Evolutionary conservation across 805 yeast genomes (phyloP), one percentile per base, ranked within the genome.

Genomic region (Schwanniomyces vanrijiae): DNA sequence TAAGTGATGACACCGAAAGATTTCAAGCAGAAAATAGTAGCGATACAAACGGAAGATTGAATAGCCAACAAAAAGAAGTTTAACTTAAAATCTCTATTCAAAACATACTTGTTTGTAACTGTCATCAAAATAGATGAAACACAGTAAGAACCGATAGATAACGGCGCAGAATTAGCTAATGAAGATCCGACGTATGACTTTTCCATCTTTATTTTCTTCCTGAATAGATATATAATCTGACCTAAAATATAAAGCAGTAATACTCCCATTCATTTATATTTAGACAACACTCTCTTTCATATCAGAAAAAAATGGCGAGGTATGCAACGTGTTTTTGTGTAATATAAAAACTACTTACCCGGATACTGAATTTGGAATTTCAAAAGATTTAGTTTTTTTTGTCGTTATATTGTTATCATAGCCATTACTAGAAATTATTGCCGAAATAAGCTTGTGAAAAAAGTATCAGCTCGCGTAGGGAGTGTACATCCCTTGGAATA

Each of bases 51-150:
- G 46, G 82, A 68, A 26, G 92, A 81, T 76, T 94, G 99, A 37
- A 90, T 84, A 37, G 96, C 95, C 66, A 94, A 76, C 62, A 92
- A 77, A 60, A 94, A 84, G 64, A 90, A 90, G 77, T 90, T 90
- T 80, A 94, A 81, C 65, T 85, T 78, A 65, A 87, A 82, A 24
- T 78, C 72, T 24, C 87, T 90, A 20, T 88, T 80, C 49, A 94
- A 86, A 49, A 94, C 98, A 64, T 84, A 92, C 73, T 94, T 94
- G 80, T 94, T 94, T 50, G 98, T 91, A 52, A 91, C 90, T 25
- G 99, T 94, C 99, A 94, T 94, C 66, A 94, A 74, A 56, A 94
- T 94, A 20, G 99, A 94, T 19, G 99, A 88, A 46, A 79, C 76
- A 78, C 99, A 94, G 82, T 94, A 94, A 31, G 87, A 79, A 49